phyloP scores from a whole-genome alignment of 192 early-diverging fungal species.

The Rhizophagus prolifer region DNA sequence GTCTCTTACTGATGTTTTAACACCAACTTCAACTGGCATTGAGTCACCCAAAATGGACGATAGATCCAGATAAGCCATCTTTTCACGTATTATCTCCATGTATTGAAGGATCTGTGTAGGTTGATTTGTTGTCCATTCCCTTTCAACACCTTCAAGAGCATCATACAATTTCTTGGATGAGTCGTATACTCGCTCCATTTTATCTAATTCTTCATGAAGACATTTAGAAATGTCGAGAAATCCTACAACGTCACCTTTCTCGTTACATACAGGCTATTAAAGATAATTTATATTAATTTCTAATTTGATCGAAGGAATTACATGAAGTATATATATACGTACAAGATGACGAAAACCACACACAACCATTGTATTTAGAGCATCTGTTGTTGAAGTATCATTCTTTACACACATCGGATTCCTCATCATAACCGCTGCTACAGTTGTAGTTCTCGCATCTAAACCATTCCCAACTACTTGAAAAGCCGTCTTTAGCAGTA shows the following conservation, averaged over 20 bases:
- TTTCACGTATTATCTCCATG: constrained; percentile 71
- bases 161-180: constrained; percentile 80
- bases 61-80: constrained; percentile 91
- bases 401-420: constrained; percentile 87
- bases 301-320: background rate
- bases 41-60: constrained; percentile 72
- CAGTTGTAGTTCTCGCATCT: constrained; percentile 64
- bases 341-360: constrained; percentile 83
- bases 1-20: constrained; percentile 69
- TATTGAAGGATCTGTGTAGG: constrained; percentile 70
- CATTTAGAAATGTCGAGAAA: constrained; percentile 84
- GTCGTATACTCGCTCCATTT: constrained; percentile 81
- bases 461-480: constrained; percentile 77
- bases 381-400: constrained; percentile 76
- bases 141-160: constrained; percentile 77
- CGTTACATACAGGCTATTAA: constrained; percentile 73
- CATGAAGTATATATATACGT: constrained; percentile 20
- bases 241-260: constrained; percentile 83
- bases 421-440: constrained; percentile 87
- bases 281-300: background rate
- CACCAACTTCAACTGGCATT: constrained; percentile 61
- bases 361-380: constrained; percentile 79
- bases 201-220: constrained; percentile 80
- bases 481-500: constrained; percentile 98
- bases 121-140: constrained; percentile 72